Percentiles rank a stretch among this genome's conserved stretches.
These are phyloP conservation scores for Rosellinia necatrix DNA, from an alignment of 2,329 filamentous ascomycete genomes.

Conservation along the genomic window DNA sequence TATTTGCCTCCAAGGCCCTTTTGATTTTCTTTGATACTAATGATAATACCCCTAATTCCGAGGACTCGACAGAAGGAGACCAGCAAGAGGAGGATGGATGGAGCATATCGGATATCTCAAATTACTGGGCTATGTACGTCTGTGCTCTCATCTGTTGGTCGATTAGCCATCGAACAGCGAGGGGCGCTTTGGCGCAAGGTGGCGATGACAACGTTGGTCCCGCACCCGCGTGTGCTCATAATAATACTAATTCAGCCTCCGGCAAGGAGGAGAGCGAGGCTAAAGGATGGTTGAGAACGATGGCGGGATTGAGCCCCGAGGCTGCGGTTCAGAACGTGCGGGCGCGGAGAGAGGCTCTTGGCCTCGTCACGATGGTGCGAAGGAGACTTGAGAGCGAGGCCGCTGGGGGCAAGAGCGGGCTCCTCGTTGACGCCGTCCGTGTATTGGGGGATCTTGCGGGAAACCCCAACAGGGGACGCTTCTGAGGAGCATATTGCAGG, in stretches of 20 bases:
- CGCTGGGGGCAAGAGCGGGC: slow-evolving; percentile 51
- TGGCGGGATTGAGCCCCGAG: slow-evolving; percentile 47
- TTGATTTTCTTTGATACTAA: slow-evolving; percentile 48
- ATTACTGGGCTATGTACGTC: slow-evolving; percentile 78
- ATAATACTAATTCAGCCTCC: slow-evolving; percentile 31
- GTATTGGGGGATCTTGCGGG: slow-evolving; percentile 59
- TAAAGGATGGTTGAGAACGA: slow-evolving; percentile 42
- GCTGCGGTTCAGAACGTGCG: slow-evolving; percentile 45
- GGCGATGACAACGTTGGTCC: slow-evolving; percentile 8
- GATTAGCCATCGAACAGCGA: slow-evolving; percentile 47
- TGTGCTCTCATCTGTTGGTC: slow-evolving; percentile 66
- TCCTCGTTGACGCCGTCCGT: slow-evolving; percentile 58
- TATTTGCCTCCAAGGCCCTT: slow-evolving; percentile 58
- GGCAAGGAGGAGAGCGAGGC: slow-evolving; percentile 45
- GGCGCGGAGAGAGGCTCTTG: slow-evolving; percentile 48
- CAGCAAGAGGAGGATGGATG: slow-evolving; percentile 23
- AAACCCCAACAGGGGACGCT: slow-evolving; percentile 48
- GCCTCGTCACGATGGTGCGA: slow-evolving; percentile 54
- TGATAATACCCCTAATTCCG: slow-evolving; percentile 26
- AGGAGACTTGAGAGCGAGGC: slow-evolving; percentile 55
- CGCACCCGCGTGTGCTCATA: slow-evolving; percentile 10
- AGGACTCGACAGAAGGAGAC: not conserved
- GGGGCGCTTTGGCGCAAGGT: slow-evolving; percentile 25
- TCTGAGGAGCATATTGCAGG: slow-evolving; percentile 38
- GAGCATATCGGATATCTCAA: slow-evolving; percentile 71